A percentile compares a stretch with the other conserved stretches of the same genome.
Evolutionary conservation across 495 filamentous ascomycete genomes (phyloP).

Genomic region (Xylaria flabelliformis): DNA sequence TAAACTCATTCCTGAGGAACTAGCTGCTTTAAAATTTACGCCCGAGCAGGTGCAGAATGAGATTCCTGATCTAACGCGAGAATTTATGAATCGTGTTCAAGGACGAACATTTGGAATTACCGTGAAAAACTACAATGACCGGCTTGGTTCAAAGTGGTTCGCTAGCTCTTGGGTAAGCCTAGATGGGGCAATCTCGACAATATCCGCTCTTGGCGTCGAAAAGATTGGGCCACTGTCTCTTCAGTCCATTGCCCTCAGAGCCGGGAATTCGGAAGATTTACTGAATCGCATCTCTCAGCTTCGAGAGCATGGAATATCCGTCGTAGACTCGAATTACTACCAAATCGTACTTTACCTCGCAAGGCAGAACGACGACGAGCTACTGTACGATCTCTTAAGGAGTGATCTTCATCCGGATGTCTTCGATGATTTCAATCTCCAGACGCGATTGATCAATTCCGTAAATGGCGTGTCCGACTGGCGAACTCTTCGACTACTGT

Average conservation of each 20-base stretch:
- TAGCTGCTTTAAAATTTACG: conserved; percentile 22
- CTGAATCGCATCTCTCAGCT: conserved; percentile 62
- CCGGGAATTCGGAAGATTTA: conserved; percentile 60
- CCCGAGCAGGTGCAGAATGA: conserved; percentile 27
- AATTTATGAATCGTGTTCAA: conserved; percentile 51
- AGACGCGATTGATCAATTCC: conserved; percentile 50
- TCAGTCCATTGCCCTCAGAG: conserved; percentile 70
- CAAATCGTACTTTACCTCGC: conserved; percentile 65
- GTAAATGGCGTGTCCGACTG: conserved; percentile 38
- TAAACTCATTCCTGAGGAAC: conserved; percentile 29
- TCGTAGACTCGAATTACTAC: conserved; percentile 64
- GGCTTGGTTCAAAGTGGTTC: conserved; percentile 72
- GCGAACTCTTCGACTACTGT: conserved; percentile 39
- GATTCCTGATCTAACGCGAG: conserved; percentile 37
- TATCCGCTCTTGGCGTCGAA: conserved; percentile 69
- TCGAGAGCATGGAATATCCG: conserved; percentile 61
- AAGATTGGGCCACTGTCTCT: conserved; percentile 74
- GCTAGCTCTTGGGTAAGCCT: conserved; percentile 72
- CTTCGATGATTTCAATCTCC: conserved; percentile 66
- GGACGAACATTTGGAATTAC: conserved; percentile 53
- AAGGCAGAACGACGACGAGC: conserved; percentile 56
- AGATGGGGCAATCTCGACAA: conserved; percentile 65
- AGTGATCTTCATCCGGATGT: conserved; percentile 80
- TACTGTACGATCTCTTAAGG: conserved; percentile 65
- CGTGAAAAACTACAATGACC: conserved; percentile 63